A percentile compares a stretch with the other conserved stretches of the same genome.
Evolutionary conservation across 225 moss, liverwort and hornwort genomes (phyloP).

Genomic region (Climacium dendroides): DNA sequence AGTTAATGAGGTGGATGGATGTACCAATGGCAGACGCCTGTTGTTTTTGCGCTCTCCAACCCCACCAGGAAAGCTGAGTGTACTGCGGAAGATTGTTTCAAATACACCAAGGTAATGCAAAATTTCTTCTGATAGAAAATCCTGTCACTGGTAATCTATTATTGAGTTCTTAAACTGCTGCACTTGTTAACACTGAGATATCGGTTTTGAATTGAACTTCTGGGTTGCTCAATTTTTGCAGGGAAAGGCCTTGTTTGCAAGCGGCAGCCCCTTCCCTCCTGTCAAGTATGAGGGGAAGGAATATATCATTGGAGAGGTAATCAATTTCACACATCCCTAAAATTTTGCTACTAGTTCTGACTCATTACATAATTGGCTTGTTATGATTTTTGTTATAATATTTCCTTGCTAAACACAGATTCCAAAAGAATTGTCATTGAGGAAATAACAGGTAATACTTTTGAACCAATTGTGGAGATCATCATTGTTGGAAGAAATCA

Average conservation of each 20-base stretch:
- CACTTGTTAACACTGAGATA: background rate
- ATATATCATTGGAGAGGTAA: conserved; percentile 38
- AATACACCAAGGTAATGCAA: conserved; percentile 28
- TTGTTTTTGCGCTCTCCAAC: conserved; percentile 68
- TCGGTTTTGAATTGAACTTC: background rate
- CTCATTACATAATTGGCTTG: no score
- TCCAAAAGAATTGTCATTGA: background rate
- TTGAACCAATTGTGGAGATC: background rate
- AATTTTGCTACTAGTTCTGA: background rate
- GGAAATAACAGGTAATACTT: no score
- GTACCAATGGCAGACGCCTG: conserved; percentile 20
- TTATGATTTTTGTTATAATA: no score
- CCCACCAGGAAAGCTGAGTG: conserved; percentile 77
- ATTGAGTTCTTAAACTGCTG: background rate
- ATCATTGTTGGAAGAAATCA: background rate
- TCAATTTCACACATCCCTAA: background rate
- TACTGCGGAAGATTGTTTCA: conserved; percentile 67
- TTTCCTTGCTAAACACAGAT: background rate
- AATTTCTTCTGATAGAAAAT: background rate
- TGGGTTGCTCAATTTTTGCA: background rate
- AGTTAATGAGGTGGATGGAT: background rate
- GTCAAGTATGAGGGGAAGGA: conserved; percentile 44
- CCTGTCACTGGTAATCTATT: background rate
- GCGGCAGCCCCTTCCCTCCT: conserved; percentile 74
- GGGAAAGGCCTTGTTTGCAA: conserved; percentile 74